phyloP scores from a whole-genome alignment of 306 rosid genomes.

The Boehmeria nivea region DNA sequence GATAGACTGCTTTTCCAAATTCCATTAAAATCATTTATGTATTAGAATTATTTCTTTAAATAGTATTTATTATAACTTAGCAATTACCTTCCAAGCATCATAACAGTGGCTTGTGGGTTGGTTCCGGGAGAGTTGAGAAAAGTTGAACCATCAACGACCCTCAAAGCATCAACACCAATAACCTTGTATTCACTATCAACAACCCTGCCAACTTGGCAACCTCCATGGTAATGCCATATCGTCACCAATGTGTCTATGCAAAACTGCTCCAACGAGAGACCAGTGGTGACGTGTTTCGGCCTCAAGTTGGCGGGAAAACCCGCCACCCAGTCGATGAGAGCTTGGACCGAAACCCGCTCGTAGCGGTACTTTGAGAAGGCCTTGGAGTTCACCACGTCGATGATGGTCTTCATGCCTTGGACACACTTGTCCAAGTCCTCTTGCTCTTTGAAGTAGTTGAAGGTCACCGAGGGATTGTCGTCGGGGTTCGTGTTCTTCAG shows the following conservation, averaged over 20 bases:
- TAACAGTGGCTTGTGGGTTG: slow-evolving; percentile 78
- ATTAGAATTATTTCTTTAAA: too few relatives aligned
- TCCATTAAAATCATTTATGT: too few relatives aligned
- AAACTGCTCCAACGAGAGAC: slow-evolving; percentile 50
- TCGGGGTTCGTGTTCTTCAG: slow-evolving; percentile 48
- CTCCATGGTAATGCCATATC: slow-evolving; percentile 87
- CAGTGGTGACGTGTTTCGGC: slow-evolving; percentile 41
- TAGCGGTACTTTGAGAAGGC: slow-evolving; percentile 55
- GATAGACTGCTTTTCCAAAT: too few relatives aligned
- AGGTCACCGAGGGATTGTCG: slow-evolving; percentile 61
- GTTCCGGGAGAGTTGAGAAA: slow-evolving; percentile 58
- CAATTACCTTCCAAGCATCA: slow-evolving; percentile 76
- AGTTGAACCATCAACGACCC: slow-evolving; percentile 82
- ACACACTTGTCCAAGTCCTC: slow-evolving; percentile 56
- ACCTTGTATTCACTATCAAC: slow-evolving; percentile 56
- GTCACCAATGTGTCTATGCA: slow-evolving; percentile 70
- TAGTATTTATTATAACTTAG: neutral
- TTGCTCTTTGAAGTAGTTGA: slow-evolving; percentile 70
- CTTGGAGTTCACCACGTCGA: slow-evolving; percentile 46
- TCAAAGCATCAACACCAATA: slow-evolving; percentile 49
- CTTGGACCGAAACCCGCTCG: slow-evolving; percentile 17
- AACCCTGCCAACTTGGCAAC: slow-evolving; percentile 59
- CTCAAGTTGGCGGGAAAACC: slow-evolving; percentile 47
- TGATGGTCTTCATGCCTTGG: slow-evolving; percentile 58
- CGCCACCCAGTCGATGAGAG: slow-evolving; percentile 38